Evolutionary conservation across 2,329 filamentous ascomycete species (phyloP).

Genomic region (Diaporthe capsici): DNA sequence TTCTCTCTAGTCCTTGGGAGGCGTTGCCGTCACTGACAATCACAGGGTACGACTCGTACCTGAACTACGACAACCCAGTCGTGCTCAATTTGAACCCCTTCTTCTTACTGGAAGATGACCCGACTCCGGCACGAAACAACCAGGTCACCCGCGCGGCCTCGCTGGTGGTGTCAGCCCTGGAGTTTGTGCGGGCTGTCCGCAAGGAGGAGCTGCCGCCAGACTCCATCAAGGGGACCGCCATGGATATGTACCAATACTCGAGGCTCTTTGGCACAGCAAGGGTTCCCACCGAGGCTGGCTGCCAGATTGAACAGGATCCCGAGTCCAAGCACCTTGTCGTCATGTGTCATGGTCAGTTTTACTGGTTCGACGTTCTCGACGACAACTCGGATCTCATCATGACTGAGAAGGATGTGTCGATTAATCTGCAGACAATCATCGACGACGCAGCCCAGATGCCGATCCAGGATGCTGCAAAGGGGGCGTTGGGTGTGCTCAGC

Average conservation of each 20-base stretch:
- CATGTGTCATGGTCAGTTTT: conserved; percentile 94
- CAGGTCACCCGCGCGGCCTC: conserved; percentile 96
- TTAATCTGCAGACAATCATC: conserved; percentile 93
- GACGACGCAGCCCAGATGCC: conserved; percentile 91
- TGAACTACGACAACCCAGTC: conserved; percentile 98
- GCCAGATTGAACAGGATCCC: conserved; percentile 94
- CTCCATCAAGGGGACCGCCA: conserved; percentile 82
- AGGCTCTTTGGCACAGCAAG: conserved; percentile 94
- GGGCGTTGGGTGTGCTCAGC: conserved; percentile 91
- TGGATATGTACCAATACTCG: conserved; percentile 99
- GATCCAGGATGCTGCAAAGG: conserved; percentile 95
- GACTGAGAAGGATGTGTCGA: conserved; percentile 92
- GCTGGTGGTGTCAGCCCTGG: conserved; percentile 88
- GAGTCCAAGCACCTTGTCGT: conserved; percentile 95
- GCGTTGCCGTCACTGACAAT: conserved; percentile 45
- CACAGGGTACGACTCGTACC: conserved; percentile 93
- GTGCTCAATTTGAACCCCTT: conserved; percentile 98
- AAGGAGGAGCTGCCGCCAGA: conserved; percentile 95
- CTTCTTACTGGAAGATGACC: conserved; percentile 97
- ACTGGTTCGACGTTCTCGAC: conserved; percentile 98
- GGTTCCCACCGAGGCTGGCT: conserved; percentile 93
- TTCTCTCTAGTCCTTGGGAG: background rate
- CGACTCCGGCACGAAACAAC: conserved; percentile 94
- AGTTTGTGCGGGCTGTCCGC: conserved; percentile 92
- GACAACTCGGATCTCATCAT: conserved; percentile 96